Conservation (phyloP, 257 asterid species). For the Solanum medicagineum region DNA sequence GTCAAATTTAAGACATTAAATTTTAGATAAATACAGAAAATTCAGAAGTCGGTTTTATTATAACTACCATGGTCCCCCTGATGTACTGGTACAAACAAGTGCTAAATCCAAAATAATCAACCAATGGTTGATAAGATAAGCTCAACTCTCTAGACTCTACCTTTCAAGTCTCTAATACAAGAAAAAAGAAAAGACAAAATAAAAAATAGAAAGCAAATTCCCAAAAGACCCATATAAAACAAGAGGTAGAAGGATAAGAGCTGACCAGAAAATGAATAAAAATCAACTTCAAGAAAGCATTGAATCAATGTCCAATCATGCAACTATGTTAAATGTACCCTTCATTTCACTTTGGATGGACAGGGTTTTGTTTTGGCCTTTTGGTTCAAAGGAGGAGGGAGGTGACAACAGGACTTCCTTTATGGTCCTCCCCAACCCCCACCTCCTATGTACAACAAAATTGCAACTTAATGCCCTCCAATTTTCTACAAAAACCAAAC, state of each 20-base stretch:
- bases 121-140: neutral
- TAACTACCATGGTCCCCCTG: neutral
- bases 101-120: neutral
- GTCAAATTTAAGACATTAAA: neutral
- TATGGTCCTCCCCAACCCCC: neutral
- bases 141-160: neutral
- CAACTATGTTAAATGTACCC: neutral
- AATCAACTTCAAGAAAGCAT: neutral
- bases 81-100: neutral
- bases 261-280: neutral
- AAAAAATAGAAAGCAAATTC: neutral
- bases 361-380: conserved; percentile 4
- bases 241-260: neutral
- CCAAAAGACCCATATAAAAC: neutral
- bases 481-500: neutral
- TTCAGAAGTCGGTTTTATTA: neutral
- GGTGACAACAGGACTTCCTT: neutral
- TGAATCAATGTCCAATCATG: conserved; percentile 6
- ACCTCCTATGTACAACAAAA: neutral
- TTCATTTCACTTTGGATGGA: conserved; percentile 2
- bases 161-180: neutral
- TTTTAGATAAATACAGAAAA: neutral
- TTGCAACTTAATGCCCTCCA: neutral
- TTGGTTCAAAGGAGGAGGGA: neutral
- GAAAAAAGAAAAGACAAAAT: neutral